These are phyloP conservation scores for Linum lewisii DNA, from an alignment of 345 rosid genomes.

Conservation along the genomic window DNA sequence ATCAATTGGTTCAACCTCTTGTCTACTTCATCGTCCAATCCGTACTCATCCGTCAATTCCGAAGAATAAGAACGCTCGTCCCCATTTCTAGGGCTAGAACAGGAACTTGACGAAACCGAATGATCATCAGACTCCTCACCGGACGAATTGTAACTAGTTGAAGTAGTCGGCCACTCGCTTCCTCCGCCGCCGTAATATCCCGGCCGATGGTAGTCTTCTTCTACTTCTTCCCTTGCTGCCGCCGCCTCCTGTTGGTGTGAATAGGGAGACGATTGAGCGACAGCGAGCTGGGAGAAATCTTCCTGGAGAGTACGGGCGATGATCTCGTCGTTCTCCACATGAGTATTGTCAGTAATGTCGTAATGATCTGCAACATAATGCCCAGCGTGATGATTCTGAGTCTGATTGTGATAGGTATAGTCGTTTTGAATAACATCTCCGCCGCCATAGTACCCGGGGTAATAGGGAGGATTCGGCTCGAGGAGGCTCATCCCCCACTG, in stretches of 20 bases:
- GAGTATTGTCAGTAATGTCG: no score
- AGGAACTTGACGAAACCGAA: slow-evolving; percentile 35
- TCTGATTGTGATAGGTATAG: slow-evolving; percentile 12
- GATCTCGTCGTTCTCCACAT: slow-evolving; percentile 72
- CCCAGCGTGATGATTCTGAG: not conserved
- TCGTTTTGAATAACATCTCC: slow-evolving; percentile 29
- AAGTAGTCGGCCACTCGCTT: slow-evolving; percentile 32
- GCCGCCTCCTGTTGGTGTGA: slow-evolving; percentile 5
- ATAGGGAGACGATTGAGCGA: slow-evolving; percentile 40
- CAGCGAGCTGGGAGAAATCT: slow-evolving; percentile 66
- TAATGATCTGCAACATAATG: slow-evolving; percentile 8
- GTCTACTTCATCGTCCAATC: slow-evolving; percentile 61
- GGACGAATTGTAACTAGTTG: slow-evolving; percentile 32
- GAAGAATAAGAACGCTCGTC: slow-evolving; percentile 52
- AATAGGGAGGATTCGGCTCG: slow-evolving; percentile 37
- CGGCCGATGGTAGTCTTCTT: slow-evolving; percentile 27
- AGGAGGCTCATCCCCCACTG: slow-evolving; percentile 58
- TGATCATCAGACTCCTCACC: slow-evolving; percentile 39
- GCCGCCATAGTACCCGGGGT: slow-evolving; percentile 39
- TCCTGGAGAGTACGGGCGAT: slow-evolving; percentile 82
- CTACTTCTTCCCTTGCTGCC: not conserved
- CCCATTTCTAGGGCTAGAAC: slow-evolving; percentile 51
- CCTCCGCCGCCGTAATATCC: slow-evolving; percentile 22
- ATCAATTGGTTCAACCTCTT: slow-evolving; percentile 74
- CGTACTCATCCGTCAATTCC: slow-evolving; percentile 48